Percentiles rank a stretch among this genome's conserved stretches.
Evolutionary conservation across 352 stramenopile genomes (phyloP).

Genomic region (Bremia lactucae): DNA sequence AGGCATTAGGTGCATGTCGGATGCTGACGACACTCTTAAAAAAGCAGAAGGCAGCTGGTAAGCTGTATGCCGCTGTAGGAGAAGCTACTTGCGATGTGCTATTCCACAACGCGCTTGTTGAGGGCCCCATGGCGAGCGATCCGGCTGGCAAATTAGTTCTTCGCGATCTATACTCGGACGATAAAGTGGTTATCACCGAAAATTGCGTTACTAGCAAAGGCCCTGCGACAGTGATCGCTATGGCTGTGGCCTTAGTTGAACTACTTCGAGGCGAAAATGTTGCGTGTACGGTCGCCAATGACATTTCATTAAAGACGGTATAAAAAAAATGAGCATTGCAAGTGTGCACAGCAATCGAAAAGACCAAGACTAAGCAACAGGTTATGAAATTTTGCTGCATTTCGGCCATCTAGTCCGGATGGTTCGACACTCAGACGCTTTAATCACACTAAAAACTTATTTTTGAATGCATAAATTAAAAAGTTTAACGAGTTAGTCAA

Average conservation of each 20-base stretch:
- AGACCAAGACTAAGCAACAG: too few species aligned
- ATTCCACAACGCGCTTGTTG: slow-evolving; percentile 36
- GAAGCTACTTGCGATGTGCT: slow-evolving; percentile 45
- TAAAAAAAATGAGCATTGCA: slow-evolving; percentile 13
- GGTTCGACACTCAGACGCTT: too few species aligned
- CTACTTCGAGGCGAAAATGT: slow-evolving; percentile 40
- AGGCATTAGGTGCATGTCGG: slow-evolving; percentile 29
- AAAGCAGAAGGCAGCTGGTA: slow-evolving; percentile 37
- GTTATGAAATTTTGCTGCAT: too few species aligned
- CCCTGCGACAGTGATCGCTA: slow-evolving; percentile 40
- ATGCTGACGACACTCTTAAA: slow-evolving; percentile 36
- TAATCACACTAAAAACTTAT: too few species aligned
- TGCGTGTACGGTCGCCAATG: slow-evolving; percentile 16
- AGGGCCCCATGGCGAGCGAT: slow-evolving; percentile 34
- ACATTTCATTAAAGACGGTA: slow-evolving; percentile 25
- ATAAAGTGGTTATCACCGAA: slow-evolving; percentile 40
- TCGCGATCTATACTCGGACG: slow-evolving; percentile 37
- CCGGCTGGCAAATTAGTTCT: slow-evolving; percentile 25
- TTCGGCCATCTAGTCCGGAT: too few species aligned
- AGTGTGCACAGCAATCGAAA: too few species aligned
- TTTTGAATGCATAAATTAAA: too few species aligned
- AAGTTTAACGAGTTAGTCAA: too few species aligned
- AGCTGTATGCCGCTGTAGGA: slow-evolving; percentile 45
- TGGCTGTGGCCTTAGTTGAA: slow-evolving; percentile 48
- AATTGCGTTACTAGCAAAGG: slow-evolving; percentile 64